Percentiles rank a stretch among this genome's conserved stretches.
phyloP scores from a whole-genome alignment of 305 asterid species.

The Fraxinus platypoda region DNA sequence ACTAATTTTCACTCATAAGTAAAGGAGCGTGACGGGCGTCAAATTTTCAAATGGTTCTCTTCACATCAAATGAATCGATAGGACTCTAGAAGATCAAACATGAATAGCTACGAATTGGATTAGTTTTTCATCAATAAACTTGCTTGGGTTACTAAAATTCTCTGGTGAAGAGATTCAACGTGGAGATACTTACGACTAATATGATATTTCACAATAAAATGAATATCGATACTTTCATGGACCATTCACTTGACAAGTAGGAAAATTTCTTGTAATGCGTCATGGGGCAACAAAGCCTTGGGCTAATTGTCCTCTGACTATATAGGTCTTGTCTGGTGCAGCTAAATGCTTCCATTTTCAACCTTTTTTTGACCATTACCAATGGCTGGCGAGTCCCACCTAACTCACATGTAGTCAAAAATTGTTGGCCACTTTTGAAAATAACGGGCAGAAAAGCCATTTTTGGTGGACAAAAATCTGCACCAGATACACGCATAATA shows the following conservation, averaged over 20 bases:
- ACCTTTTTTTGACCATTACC: too few relatives aligned
- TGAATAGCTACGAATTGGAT: not conserved
- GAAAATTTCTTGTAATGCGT: not conserved
- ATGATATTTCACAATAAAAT: not conserved
- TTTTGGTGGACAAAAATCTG: too few relatives aligned
- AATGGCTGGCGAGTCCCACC: too few relatives aligned
- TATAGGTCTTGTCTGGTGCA: too few relatives aligned
- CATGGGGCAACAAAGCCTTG: not conserved
- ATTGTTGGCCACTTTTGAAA: too few relatives aligned
- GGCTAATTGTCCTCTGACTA: not conserved
- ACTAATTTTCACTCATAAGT: not conserved
- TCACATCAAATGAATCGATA: not conserved
- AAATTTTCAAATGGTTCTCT: not conserved
- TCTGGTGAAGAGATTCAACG: not conserved
- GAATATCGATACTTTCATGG: not conserved
- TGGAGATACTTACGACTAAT: not conserved
- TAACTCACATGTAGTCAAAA: too few relatives aligned
- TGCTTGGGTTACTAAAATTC: not conserved
- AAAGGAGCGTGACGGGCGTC: not conserved
- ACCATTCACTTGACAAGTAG: not conserved
- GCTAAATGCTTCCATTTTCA: too few relatives aligned
- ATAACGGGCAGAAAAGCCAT: too few relatives aligned
- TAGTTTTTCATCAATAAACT: not conserved
- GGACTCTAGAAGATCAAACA: not conserved
- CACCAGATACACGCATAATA: too few relatives aligned